Conservation (phyloP, 2,329 filamentous ascomycete genomes). For the Colletotrichum paranaense region DNA sequence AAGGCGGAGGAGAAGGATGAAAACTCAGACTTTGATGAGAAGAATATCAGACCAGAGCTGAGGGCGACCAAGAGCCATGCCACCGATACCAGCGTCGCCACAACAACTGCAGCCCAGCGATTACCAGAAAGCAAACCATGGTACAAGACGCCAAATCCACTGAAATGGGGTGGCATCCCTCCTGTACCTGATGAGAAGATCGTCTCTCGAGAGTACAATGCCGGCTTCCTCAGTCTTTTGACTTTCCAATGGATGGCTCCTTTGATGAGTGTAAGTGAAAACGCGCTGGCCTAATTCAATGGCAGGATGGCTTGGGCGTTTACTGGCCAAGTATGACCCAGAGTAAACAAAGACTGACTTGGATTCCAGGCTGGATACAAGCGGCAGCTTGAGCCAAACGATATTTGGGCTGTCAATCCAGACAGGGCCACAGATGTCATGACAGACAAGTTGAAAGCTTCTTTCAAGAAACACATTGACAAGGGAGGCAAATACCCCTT, state of each 20-base stretch:
- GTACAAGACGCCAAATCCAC: slow-evolving; percentile 71
- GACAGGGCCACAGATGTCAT: slow-evolving; percentile 78
- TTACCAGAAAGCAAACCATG: slow-evolving; percentile 63
- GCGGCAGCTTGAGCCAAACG: slow-evolving; percentile 82
- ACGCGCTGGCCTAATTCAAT: background rate
- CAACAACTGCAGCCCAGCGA: slow-evolving; percentile 48
- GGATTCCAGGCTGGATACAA: slow-evolving; percentile 79
- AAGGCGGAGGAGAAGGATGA: slow-evolving; percentile 21
- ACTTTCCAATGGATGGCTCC: slow-evolving; percentile 93
- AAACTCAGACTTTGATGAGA: slow-evolving; percentile 22
- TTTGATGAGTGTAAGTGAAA: slow-evolving; percentile 76
- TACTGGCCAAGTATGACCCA: background rate
- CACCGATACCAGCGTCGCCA: slow-evolving; percentile 63
- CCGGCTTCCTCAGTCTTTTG: slow-evolving; percentile 78
- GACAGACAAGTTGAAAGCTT: slow-evolving; percentile 71
- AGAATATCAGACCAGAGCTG: slow-evolving; percentile 39
- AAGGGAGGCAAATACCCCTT: slow-evolving; percentile 79
- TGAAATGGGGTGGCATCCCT: slow-evolving; percentile 68
- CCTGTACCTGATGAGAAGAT: slow-evolving; percentile 64
- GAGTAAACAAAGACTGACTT: background rate
- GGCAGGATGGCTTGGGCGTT: background rate
- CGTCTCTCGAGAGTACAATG: slow-evolving; percentile 76
- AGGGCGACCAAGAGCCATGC: slow-evolving; percentile 62
- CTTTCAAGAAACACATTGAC: slow-evolving; percentile 76
- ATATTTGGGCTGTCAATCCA: slow-evolving; percentile 92